These are phyloP conservation scores for Ambrosia hybrid DNA, from an alignment of 140 eudicot species.

Conservation along the genomic window DNA sequence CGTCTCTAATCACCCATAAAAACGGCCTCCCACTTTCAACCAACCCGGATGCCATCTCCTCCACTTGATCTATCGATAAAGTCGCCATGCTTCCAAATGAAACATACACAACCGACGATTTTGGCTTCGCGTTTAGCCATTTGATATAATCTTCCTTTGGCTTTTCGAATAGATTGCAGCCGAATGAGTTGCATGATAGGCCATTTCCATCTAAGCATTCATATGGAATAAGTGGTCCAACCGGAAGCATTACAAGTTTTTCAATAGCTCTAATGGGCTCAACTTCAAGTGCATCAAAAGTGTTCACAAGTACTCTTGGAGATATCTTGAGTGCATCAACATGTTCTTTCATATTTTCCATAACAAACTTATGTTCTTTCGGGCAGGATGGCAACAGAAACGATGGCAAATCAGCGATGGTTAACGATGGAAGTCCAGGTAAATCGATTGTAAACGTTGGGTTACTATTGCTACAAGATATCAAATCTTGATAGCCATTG, in stretches of 20 bases:
- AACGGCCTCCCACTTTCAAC: slow-evolving; percentile 26
- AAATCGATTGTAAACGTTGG: slow-evolving; percentile 23
- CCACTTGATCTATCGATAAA: too few species aligned
- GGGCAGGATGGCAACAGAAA: too few species aligned
- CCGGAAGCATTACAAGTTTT: neutral
- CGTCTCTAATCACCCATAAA: slow-evolving; percentile 48
- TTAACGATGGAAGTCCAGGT: too few species aligned
- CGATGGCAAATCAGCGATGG: too few species aligned
- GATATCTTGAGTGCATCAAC: slow-evolving; percentile 8
- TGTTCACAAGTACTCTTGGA: slow-evolving; percentile 25
- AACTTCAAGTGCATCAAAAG: slow-evolving; percentile 21
- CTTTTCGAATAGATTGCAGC: too few species aligned
- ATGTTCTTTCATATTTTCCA: neutral
- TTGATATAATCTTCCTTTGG: too few species aligned
- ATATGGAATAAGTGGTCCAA: slow-evolving; percentile 5
- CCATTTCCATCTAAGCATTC: neutral
- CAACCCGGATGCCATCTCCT: slow-evolving; percentile 24
- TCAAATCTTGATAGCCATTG: slow-evolving; percentile 20
- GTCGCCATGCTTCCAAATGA: too few species aligned
- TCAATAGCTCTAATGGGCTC: slow-evolving; percentile 10
- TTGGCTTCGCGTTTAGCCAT: too few species aligned
- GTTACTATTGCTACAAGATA: neutral
- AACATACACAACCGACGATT: too few species aligned
- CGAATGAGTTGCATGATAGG: too few species aligned
- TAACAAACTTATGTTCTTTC: too few species aligned